These are phyloP conservation scores for Phoma sp. DNA, from an alignment of 2,329 filamentous ascomycete species.

Conservation along the genomic window DNA sequence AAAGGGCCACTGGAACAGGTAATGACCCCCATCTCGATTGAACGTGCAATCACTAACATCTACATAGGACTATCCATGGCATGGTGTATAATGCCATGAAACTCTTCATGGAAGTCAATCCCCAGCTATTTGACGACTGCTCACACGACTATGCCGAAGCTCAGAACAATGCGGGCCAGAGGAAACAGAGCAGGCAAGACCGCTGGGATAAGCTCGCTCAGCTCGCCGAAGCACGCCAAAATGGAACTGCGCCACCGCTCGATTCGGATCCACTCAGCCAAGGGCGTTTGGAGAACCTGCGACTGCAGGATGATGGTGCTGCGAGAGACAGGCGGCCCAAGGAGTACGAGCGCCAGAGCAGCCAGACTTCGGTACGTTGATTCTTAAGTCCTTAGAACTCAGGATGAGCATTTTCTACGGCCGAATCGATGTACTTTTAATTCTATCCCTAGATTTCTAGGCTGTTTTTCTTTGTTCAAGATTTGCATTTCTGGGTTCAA, in stretches of 20 bases:
- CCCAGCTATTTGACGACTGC: slow-evolving; percentile 97
- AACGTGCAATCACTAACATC: slow-evolving; percentile 22
- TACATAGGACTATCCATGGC: slow-evolving; percentile 87
- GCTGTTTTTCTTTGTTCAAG: slow-evolving; percentile 38
- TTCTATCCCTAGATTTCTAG: slow-evolving; percentile 48
- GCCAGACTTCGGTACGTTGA: slow-evolving; percentile 53
- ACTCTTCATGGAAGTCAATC: slow-evolving; percentile 99
- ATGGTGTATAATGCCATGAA: slow-evolving; percentile 99
- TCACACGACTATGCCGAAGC: slow-evolving; percentile 97
- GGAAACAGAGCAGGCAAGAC: slow-evolving; percentile 79
- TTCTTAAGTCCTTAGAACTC: slow-evolving; percentile 50
- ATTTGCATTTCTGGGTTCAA: slow-evolving; percentile 45
- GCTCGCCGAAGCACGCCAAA: slow-evolving; percentile 74
- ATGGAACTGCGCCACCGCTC: slow-evolving; percentile 57
- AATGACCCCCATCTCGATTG: slow-evolving; percentile 42
- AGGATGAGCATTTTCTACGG: slow-evolving; percentile 47
- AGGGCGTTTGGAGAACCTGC: slow-evolving; percentile 85
- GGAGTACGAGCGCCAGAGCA: slow-evolving; percentile 49
- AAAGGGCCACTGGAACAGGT: slow-evolving; percentile 99
- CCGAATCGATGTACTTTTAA: slow-evolving; percentile 51
- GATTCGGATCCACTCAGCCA: slow-evolving; percentile 81
- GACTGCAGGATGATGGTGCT: slow-evolving; percentile 76
- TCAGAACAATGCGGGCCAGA: slow-evolving; percentile 87
- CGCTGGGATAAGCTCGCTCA: slow-evolving; percentile 89
- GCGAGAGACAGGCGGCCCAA: slow-evolving; percentile 48